Evolutionary conservation across 306 rosid species (phyloP).

Genomic region (Lathyrus aphaca): DNA sequence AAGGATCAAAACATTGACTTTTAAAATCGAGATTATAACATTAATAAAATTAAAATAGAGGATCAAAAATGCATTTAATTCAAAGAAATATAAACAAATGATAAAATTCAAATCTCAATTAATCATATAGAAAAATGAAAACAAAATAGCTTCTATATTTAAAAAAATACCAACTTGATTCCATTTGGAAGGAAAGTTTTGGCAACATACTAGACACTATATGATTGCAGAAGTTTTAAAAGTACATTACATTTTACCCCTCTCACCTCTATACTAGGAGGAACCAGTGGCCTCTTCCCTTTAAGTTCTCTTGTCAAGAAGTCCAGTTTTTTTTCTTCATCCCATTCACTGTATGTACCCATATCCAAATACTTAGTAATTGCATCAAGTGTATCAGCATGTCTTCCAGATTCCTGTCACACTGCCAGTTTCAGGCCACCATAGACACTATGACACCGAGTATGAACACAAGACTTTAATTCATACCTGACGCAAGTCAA

Average conservation of each 20-base stretch:
- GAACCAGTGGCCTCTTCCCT: conserved; percentile 83
- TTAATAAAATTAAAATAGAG: too few species aligned
- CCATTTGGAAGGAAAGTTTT: background rate
- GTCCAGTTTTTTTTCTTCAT: conserved; percentile 76
- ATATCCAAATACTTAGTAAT: conserved; percentile 66
- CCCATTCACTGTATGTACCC: conserved; percentile 81
- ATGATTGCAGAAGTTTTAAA: background rate
- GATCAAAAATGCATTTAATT: too few species aligned
- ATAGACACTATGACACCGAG: conserved; percentile 19
- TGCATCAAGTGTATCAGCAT: conserved; percentile 80
- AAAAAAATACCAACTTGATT: background rate
- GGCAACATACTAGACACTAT: background rate
- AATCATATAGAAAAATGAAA: conserved; percentile 3
- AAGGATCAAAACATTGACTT: too few species aligned
- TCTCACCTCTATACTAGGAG: conserved; percentile 69
- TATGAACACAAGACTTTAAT: conserved; percentile 6
- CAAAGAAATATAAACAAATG: background rate
- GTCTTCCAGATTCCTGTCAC: conserved; percentile 78
- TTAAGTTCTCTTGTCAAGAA: conserved; percentile 72
- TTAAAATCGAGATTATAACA: too few species aligned
- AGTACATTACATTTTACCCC: background rate
- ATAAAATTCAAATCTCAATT: background rate
- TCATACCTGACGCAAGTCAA: conserved; percentile 80
- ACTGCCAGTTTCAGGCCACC: conserved; percentile 41
- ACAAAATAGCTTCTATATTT: background rate